Evolutionary conservation across 768 basidiomycete species (phyloP).

Genomic region (Thelephora ganbajun): DNA sequence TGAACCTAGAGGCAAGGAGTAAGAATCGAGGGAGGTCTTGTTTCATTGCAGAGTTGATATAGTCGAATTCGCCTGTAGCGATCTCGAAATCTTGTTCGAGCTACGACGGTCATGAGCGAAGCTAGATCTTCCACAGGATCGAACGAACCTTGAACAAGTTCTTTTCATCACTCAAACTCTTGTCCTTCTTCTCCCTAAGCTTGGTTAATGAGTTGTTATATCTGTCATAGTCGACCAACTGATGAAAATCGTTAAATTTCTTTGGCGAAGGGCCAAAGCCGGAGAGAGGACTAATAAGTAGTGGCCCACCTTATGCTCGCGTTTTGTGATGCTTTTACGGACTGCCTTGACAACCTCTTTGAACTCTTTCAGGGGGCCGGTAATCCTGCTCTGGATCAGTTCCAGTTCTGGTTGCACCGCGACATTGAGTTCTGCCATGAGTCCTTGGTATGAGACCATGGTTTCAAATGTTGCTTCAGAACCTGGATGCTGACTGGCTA

Average conservation of each 20-base stretch:
- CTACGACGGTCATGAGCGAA: slow-evolving; percentile 23
- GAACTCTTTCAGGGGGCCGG: slow-evolving; percentile 81
- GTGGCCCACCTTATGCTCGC: slow-evolving; percentile 77
- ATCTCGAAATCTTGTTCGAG: slow-evolving; percentile 93
- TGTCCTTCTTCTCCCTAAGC: slow-evolving; percentile 96
- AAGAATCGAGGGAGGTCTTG: slow-evolving; percentile 91
- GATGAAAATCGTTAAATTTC: not conserved
- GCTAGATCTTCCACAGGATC: slow-evolving; percentile 5
- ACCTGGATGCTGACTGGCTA: slow-evolving; percentile 67
- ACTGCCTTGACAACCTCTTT: slow-evolving; percentile 78
- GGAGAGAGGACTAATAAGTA: not conserved
- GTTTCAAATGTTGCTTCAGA: slow-evolving; percentile 65
- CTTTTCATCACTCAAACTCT: slow-evolving; percentile 91
- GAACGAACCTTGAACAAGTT: slow-evolving; percentile 77
- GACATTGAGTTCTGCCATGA: slow-evolving; percentile 73
- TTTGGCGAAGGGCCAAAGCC: not conserved
- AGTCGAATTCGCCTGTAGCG: slow-evolving; percentile 87
- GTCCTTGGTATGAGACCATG: slow-evolving; percentile 53
- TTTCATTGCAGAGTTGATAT: slow-evolving; percentile 83
- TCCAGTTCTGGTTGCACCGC: slow-evolving; percentile 84
- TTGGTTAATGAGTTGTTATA: slow-evolving; percentile 94
- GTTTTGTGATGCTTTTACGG: slow-evolving; percentile 88
- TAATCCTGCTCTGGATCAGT: slow-evolving; percentile 77
- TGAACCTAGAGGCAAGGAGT: slow-evolving; percentile 73
- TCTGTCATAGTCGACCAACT: slow-evolving; percentile 90